Evolutionary conservation across 2,329 filamentous ascomycete species (phyloP).

Genomic region (Fusarium sp.): DNA sequence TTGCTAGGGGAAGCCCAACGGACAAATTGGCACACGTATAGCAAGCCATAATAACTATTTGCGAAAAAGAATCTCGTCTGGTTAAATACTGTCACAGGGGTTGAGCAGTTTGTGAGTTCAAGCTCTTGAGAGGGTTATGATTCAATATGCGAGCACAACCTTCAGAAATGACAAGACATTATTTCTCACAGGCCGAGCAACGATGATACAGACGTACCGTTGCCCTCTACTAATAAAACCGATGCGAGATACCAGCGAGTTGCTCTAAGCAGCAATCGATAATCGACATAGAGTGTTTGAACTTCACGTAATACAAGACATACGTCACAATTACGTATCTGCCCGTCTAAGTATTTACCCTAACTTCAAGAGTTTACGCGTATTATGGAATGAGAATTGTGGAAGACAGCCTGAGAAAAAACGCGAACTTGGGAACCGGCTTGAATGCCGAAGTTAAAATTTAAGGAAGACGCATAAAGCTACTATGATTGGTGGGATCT

Average conservation of each 20-base stretch:
- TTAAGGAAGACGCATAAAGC: background rate
- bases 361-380: fast-evolving
- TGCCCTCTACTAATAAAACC: fast-evolving
- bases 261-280: too few species aligned
- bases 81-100: too few species aligned
- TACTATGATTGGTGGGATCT: background rate
- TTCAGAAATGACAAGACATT: fast-evolving
- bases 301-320: too few species aligned
- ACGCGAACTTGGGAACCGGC: background rate
- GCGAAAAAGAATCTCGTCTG: too few species aligned
- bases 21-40: background rate
- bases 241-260: fast-evolving
- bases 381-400: too few species aligned
- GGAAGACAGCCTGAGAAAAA: background rate
- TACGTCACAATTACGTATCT: background rate
- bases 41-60: fast-evolving
- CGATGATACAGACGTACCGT: too few species aligned
- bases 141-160: fast-evolving
- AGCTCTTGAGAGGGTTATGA: too few species aligned
- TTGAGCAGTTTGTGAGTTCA: too few species aligned
- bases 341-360: background rate
- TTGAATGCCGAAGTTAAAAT: background rate
- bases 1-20: fast-evolving
- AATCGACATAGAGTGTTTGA: too few species aligned
- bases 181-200: background rate